phyloP scores from a whole-genome alignment of 352 stramenopile genomes.

The Globisporangium barbulae region DNA sequence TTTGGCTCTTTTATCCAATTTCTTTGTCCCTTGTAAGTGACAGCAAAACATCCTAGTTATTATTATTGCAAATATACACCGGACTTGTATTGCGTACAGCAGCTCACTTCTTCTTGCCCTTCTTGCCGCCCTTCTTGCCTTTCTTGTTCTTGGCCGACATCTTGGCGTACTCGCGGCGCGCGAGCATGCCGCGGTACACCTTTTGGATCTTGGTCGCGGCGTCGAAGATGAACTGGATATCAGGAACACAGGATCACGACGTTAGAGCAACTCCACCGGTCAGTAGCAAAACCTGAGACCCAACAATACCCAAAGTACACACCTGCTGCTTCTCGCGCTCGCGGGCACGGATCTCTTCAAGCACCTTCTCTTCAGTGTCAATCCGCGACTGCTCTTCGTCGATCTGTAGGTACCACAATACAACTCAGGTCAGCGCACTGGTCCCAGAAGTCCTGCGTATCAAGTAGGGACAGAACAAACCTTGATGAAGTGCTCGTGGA shows the following conservation, averaged over 20 bases:
- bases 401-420: slow-evolving; percentile 30
- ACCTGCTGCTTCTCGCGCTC: slow-evolving; percentile 80
- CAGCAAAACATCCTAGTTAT: no score
- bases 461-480: slow-evolving; percentile 16
- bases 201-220: slow-evolving; percentile 80
- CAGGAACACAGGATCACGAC: neutral
- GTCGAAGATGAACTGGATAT: slow-evolving; percentile 56
- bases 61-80: neutral
- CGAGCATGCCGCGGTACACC: slow-evolving; percentile 65
- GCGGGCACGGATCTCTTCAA: slow-evolving; percentile 63
- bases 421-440: no score
- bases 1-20: no score
- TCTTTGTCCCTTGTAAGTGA: no score
- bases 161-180: slow-evolving; percentile 66
- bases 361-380: slow-evolving; percentile 68
- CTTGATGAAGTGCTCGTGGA: slow-evolving; percentile 85
- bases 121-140: slow-evolving; percentile 56
- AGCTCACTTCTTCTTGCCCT: slow-evolving; percentile 32
- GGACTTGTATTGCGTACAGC: neutral
- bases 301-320: slow-evolving; percentile 9
- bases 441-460: neutral
- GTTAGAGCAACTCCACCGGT: neutral
- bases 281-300: neutral
- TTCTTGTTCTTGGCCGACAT: slow-evolving; percentile 85
- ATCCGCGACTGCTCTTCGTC: slow-evolving; percentile 86